Evolutionary conservation across 305 asterid species (phyloP), one percentile per base, ranked within the genome.

Genomic region (Fraxinus platypoda): DNA sequence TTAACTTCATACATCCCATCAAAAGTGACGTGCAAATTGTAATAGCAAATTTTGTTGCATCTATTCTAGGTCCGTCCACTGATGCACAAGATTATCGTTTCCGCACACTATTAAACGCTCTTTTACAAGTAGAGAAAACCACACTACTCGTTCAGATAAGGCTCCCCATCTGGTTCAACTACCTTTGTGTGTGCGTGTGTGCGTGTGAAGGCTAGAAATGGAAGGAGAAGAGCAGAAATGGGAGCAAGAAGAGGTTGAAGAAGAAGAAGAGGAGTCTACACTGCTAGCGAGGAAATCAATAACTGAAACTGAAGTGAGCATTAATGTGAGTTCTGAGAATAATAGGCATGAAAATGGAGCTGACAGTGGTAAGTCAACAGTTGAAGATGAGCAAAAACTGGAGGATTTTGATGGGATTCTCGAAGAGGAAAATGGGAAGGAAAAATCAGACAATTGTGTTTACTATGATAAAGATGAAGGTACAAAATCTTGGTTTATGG

Each of bases 191-290:
- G 57, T 37, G 38, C 1, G 41, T 35, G 38, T 19, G 31, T 80
- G 79, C 33, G 85, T 54, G 75, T 75, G 76, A 66, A 62, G 28
- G 49, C 9, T 81, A 86, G 64, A 83, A 78, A 94, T 90, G 97
- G 95, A 89, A 76, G 84, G 80, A 30, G 90, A 82, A 81, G 92
- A 89, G 76, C 88, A 80, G 73, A 82, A 74, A 81, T 83, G 88
- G 90, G 91, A 85, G 84, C 88, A 57, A 66, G 81, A 59, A 34
- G 88, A 83, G 79, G 76, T 73, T 84, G 86, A 83, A 77, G 90
- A 79, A 81, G 87, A 84, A 78, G 90, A 84, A 78, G 90, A 87
- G 78, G 94, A 84, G 68, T 33, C 78, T n/a, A 79, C 85, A 54
- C 82, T 88, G 75, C 52, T 74, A 12, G 80, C 74, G 30, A 85